Evolutionary conservation across 768 basidiomycete genomes (phyloP).

Genomic region (Tephrocybe sp.): DNA sequence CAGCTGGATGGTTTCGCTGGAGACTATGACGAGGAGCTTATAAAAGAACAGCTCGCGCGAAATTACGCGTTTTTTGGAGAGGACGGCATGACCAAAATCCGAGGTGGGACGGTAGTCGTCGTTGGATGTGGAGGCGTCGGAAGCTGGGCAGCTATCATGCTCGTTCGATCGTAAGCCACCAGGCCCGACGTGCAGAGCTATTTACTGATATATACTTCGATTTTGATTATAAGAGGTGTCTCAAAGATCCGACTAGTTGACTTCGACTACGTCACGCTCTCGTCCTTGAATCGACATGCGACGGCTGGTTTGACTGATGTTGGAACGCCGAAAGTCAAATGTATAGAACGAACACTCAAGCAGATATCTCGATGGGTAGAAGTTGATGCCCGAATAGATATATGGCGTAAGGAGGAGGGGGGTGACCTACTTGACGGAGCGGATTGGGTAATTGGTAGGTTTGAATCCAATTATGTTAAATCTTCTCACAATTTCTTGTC

Average conservation of each 20-base stretch:
- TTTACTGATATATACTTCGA: not conserved
- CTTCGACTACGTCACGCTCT: slow-evolving; percentile 95
- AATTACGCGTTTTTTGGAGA: slow-evolving; percentile 96
- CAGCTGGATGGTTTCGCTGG: slow-evolving; percentile 4
- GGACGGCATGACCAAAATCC: slow-evolving; percentile 78
- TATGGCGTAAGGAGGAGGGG: slow-evolving; percentile 87
- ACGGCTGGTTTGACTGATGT: slow-evolving; percentile 89
- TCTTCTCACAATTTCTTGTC: not conserved
- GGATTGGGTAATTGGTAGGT: slow-evolving; percentile 91
- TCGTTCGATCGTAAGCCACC: slow-evolving; percentile 86
- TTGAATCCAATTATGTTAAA: not conserved
- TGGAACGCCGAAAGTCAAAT: slow-evolving; percentile 87
- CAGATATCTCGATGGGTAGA: slow-evolving; percentile 84
- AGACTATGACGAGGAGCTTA: slow-evolving; percentile 75
- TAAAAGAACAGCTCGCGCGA: slow-evolving; percentile 87
- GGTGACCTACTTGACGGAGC: slow-evolving; percentile 73
- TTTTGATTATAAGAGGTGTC: slow-evolving; percentile 61
- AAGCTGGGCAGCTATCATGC: slow-evolving; percentile 94
- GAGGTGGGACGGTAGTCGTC: slow-evolving; percentile 76
- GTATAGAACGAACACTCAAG: slow-evolving; percentile 67
- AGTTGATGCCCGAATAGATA: slow-evolving; percentile 78
- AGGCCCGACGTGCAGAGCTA: slow-evolving; percentile 22
- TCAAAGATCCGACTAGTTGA: slow-evolving; percentile 81
- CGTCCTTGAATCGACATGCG: slow-evolving; percentile 93
- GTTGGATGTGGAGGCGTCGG: slow-evolving; percentile 98